These are phyloP conservation scores for Leccinum variabile DNA, from an alignment of 1,284 basidiomycete genomes.

Conservation along the genomic window DNA sequence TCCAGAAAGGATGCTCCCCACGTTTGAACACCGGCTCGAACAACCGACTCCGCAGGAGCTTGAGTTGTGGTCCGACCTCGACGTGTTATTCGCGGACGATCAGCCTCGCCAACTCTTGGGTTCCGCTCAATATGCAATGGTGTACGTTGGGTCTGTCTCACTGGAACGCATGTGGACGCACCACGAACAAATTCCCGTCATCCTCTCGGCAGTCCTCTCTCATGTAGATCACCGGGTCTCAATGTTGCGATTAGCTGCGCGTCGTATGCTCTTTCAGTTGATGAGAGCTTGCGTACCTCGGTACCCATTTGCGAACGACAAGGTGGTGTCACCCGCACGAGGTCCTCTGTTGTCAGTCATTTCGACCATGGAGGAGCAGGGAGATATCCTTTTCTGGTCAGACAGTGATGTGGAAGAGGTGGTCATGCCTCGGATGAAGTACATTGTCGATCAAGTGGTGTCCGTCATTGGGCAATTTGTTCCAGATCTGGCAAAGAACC, in stretches of 20 bases:
- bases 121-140: slow-evolving; percentile 84
- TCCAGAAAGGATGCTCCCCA: slow-evolving; percentile 79
- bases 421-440: slow-evolving; percentile 66
- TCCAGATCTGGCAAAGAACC: slow-evolving; percentile 67
- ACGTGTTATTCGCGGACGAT: slow-evolving; percentile 66
- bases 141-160: slow-evolving; percentile 83
- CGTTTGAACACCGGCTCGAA: slow-evolving; percentile 66
- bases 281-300: slow-evolving; percentile 77
- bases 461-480: slow-evolving; percentile 69
- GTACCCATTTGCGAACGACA: slow-evolving; percentile 65
- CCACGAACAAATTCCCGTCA: slow-evolving; percentile 64
- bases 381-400: slow-evolving; percentile 67
- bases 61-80: slow-evolving; percentile 72
- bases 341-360: slow-evolving; percentile 53
- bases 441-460: slow-evolving; percentile 68
- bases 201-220: slow-evolving; percentile 82
- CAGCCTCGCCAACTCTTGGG: slow-evolving; percentile 69
- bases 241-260: slow-evolving; percentile 71
- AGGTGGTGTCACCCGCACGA: slow-evolving; percentile 47
- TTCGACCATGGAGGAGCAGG: slow-evolving; percentile 57
- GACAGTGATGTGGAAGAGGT: slow-evolving; percentile 61
- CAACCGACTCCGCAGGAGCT: slow-evolving; percentile 72
- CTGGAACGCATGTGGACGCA: slow-evolving; percentile 80
- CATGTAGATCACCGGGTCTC: slow-evolving; percentile 79
- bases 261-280: slow-evolving; percentile 76